Evolutionary conservation across 176 grass and related monocot species (phyloP), one percentile per base, ranked within the genome.

Genomic region (Rhynchospora breviuscula): DNA sequence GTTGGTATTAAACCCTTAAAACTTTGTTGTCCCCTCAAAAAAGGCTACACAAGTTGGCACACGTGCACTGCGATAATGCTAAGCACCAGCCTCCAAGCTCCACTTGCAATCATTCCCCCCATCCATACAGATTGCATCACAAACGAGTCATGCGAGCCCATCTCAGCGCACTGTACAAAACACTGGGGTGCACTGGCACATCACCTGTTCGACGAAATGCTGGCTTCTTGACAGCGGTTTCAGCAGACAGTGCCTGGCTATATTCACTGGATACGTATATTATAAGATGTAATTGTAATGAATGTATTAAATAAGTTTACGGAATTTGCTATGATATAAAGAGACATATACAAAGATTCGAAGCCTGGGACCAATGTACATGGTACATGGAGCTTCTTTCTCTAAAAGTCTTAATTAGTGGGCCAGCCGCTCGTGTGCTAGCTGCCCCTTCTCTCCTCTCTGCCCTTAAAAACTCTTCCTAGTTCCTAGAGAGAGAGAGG

Each of bases 351-450:
- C 8, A 82, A 65, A 82, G 61, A 82, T 65, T 82, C 59, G 61
- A 82, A 82, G 60, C 18, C 29, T 49, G 60, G 80, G 60, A 82
- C 80, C 80, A 66, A 52, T 15, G 61, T 63, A 82, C 19, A 77
- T 58, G 85, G 61, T 63, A 82, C 19, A 77, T 58, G 85, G 73
- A 78, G 85, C 85, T 87, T 87, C 67, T 83, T 87, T 83, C 81
- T 56, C 12, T 31, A n/a, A 78, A 84, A 71, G 70, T 48, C 49
- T 68, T 83, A 29, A 29, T 29, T 79, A 51, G 87, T 94, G 90
- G 86, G 85, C 31, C 92, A 85, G 88, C 89, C 89, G 88, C 92
- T 90, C 92, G 92, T 93, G 90, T 57, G 83, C 64, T 92, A 87
- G 83, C 64, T 92, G 88, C 88, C 85, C 80, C 80, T 85, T 85